These are phyloP conservation scores for Lactarius deliciosus DNA, from an alignment of 768 basidiomycete genomes.

Conservation along the genomic window DNA sequence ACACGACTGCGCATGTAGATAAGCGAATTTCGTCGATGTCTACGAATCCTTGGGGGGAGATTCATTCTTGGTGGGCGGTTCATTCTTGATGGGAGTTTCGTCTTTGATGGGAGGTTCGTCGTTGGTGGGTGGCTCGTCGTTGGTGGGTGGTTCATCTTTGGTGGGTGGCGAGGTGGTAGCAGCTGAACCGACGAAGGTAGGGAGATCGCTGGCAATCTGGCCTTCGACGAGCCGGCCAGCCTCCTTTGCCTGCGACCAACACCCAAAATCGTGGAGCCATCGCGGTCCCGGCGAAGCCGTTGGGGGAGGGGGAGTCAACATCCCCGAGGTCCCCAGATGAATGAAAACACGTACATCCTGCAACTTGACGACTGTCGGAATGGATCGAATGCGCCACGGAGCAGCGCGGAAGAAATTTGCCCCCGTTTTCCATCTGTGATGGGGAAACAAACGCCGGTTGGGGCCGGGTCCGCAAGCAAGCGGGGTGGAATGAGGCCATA, in stretches of 20 bases:
- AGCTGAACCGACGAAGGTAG: constrained; percentile 10
- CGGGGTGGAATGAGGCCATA: no score
- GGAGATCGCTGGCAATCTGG: constrained; percentile 24
- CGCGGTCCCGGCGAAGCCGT: background rate
- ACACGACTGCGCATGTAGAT: background rate
- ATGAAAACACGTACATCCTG: constrained; percentile 47
- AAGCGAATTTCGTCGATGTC: constrained; percentile 1
- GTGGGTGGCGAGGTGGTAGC: background rate
- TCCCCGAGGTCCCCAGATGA: constrained; percentile 7
- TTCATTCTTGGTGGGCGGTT: background rate
- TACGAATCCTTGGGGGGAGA: constrained; percentile 2
- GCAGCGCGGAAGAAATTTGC: constrained; percentile 57
- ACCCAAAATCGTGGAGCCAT: constrained; percentile 6
- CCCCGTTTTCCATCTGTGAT: constrained; percentile 61
- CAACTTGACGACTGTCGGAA: constrained; percentile 69
- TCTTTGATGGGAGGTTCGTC: background rate
- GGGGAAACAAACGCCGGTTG: constrained; percentile 13
- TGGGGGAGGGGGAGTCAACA: background rate
- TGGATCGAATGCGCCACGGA: constrained; percentile 57
- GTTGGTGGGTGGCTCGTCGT: background rate
- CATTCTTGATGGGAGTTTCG: background rate
- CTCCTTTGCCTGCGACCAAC: constrained; percentile 22
- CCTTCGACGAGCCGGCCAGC: constrained; percentile 30
- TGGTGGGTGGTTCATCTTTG: background rate
- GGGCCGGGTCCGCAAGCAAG: background rate